These are phyloP conservation scores for Tolypocladium endophyticum DNA, from an alignment of 2,329 filamentous ascomycete species.

Conservation along the genomic window DNA sequence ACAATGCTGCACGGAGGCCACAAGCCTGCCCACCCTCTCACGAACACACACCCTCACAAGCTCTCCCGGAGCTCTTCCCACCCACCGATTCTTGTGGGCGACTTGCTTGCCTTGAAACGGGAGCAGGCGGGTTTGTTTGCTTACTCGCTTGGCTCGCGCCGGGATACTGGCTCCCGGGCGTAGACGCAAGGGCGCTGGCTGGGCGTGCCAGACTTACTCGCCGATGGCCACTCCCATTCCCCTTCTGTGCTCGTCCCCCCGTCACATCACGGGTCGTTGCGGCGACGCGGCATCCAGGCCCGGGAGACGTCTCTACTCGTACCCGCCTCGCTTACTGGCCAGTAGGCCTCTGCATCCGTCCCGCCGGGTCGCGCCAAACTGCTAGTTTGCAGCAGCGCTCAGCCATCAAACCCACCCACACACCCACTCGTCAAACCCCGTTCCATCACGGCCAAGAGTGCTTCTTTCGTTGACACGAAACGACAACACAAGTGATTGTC, in stretches of 20 bases:
- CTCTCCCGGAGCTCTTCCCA: not conserved
- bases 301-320: not conserved
- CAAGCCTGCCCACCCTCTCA: not conserved
- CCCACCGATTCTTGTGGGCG: not conserved
- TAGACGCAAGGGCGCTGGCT: not conserved
- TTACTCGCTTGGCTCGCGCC: not conserved
- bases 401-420: not conserved
- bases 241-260: not conserved
- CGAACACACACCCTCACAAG: not conserved
- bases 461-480: not conserved
- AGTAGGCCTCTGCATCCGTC: slow-evolving; percentile 2
- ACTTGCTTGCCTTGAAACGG: not conserved
- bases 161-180: not conserved
- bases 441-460: not conserved
- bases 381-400: not conserved
- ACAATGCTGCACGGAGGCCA: not conserved
- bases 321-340: not conserved
- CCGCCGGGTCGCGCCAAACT: slow-evolving; percentile 2
- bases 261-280: not conserved
- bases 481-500: not conserved
- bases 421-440: not conserved
- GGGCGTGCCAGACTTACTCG: not conserved
- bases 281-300: not conserved
- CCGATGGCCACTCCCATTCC: not conserved
- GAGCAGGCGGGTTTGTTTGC: not conserved